Percentiles rank a stretch among this genome's conserved stretches.
Evolutionary conservation across 352 stramenopile species (phyloP).

Genomic region (Pythium myriotylum): DNA sequence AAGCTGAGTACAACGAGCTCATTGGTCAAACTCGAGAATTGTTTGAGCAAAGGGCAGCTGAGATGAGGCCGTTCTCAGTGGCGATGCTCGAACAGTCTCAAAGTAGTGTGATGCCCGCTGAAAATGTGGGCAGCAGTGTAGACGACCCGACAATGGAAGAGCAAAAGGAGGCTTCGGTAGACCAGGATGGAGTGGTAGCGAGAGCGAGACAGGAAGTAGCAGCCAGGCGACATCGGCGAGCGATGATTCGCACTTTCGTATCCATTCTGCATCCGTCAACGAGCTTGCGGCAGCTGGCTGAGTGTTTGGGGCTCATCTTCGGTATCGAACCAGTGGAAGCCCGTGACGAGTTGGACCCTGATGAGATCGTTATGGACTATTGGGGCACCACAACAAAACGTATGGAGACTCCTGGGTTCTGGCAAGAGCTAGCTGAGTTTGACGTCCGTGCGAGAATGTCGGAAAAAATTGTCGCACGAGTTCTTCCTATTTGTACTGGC

Average conservation of each 20-base stretch:
- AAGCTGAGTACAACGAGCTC: slow-evolving; percentile 57
- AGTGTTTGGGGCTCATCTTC: slow-evolving; percentile 73
- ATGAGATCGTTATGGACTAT: slow-evolving; percentile 80
- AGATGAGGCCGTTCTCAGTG: slow-evolving; percentile 34
- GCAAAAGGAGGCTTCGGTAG: neutral
- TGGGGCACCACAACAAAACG: slow-evolving; percentile 45
- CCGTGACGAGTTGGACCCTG: slow-evolving; percentile 65
- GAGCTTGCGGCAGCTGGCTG: slow-evolving; percentile 60
- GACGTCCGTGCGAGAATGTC: slow-evolving; percentile 41
- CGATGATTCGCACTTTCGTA: slow-evolving; percentile 43
- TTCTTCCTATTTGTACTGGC: slow-evolving; percentile 60
- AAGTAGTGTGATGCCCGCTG: neutral
- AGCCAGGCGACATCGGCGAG: slow-evolving; percentile 13
- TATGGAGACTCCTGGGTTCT: slow-evolving; percentile 49
- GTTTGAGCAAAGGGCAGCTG: slow-evolving; percentile 34
- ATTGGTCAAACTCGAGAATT: slow-evolving; percentile 33
- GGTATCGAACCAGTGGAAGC: slow-evolving; percentile 57
- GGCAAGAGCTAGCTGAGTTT: slow-evolving; percentile 46
- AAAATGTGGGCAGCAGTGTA: neutral
- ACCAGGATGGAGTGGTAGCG: neutral
- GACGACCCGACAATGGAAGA: neutral
- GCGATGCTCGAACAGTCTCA: slow-evolving; percentile 28
- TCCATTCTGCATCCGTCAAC: slow-evolving; percentile 43
- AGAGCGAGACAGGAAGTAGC: slow-evolving; percentile 1
- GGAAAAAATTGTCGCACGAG: slow-evolving; percentile 52